Conservation (phyloP, 2,329 filamentous ascomycete species). For the Cytospora chrysosperma region DNA sequence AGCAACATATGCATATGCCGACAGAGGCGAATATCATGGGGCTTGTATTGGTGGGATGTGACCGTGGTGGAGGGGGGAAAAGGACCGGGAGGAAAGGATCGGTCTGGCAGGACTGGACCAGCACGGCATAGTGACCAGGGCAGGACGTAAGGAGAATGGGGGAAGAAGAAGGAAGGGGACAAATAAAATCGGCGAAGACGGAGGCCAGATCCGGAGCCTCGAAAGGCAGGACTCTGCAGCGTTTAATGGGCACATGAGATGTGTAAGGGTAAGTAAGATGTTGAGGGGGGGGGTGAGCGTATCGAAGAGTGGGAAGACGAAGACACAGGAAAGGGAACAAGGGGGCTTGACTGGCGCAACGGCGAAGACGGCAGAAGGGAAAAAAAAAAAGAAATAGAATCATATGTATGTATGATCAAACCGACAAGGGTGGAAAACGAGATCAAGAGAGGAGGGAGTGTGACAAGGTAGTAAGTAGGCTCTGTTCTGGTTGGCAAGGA, state of each 20-base stretch:
- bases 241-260: conserved; percentile 20
- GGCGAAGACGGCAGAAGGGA: conserved; percentile 8
- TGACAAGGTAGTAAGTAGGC: conserved; percentile 23
- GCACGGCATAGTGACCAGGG: conserved; percentile 21
- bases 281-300: conserved; percentile 18
- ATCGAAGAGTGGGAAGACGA: conserved; percentile 22
- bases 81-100: conserved; percentile 27
- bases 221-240: conserved; percentile 25
- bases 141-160: conserved; percentile 24
- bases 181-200: conserved; percentile 26
- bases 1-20: conserved; percentile 41
- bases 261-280: background rate
- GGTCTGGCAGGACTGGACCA: conserved; percentile 16
- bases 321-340: conserved; percentile 22
- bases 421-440: conserved; percentile 19
- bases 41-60: conserved; percentile 37
- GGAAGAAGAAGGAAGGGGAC: conserved; percentile 23
- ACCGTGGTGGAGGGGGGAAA: conserved; percentile 30
- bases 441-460: conserved; percentile 5
- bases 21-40: conserved; percentile 37
- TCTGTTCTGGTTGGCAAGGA: background rate
- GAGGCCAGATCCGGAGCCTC: conserved; percentile 28
- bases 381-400: too few relatives aligned
- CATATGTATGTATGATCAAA: conserved; percentile 22
- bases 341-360: conserved; percentile 14